These are phyloP conservation scores for Gryganskiella cystojenkinii DNA, from an alignment of 192 early-diverging fungal species.

Conservation along the genomic window DNA sequence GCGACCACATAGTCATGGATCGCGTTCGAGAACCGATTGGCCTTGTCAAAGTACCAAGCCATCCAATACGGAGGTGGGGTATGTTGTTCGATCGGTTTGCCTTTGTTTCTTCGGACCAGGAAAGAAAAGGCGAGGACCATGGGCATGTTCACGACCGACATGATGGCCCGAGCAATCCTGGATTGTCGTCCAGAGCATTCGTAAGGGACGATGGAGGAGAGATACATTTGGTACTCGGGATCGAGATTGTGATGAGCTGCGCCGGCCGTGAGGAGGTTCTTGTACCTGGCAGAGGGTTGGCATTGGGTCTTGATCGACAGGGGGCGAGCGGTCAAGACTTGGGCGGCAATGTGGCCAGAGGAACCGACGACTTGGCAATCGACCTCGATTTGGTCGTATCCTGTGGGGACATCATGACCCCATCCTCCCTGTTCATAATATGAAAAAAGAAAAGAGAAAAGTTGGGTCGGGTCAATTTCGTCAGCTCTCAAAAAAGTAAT, in stretches of 20 bases:
- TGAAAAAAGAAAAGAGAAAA: neutral
- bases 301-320: constrained; percentile 2
- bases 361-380: constrained; percentile 6
- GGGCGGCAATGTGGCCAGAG: neutral
- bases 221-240: constrained; percentile 1
- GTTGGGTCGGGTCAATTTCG: too few relatives aligned
- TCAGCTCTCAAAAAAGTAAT: too few relatives aligned
- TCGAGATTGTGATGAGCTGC: constrained; percentile 8
- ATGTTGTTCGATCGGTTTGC: neutral
- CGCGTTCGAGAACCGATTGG: neutral
- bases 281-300: constrained; percentile 19
- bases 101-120: neutral
- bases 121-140: neutral
- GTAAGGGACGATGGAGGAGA: constrained; percentile 7
- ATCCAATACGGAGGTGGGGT: neutral
- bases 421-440: constrained; percentile 5
- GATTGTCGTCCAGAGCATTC: neutral
- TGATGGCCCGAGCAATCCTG: neutral
- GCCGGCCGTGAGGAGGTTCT: constrained; percentile 5
- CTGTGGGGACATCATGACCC: constrained; percentile 12
- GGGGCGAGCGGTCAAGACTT: constrained; percentile 6
- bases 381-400: constrained; percentile 25
- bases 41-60: constrained; percentile 12
- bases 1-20: neutral
- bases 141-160: neutral